phyloP scores from a whole-genome alignment of 805 yeast species.

The Lipomyces yamadae region DNA sequence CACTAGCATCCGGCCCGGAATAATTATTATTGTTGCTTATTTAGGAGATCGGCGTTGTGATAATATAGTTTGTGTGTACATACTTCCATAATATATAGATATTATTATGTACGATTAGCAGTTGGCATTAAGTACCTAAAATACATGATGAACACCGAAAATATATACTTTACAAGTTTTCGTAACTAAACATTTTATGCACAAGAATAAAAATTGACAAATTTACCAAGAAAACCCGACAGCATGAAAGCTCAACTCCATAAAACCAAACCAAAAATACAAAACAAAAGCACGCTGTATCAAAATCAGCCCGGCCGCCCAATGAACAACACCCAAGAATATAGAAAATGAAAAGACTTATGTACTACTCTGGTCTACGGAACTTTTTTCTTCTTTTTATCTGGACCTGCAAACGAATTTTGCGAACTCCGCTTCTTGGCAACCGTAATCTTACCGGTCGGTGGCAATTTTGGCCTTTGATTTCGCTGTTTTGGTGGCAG shows the following conservation, averaged over 20 bases:
- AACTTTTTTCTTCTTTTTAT: slow-evolving; percentile 21
- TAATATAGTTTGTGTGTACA: not conserved
- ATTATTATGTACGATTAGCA: not conserved
- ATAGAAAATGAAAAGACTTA: not conserved
- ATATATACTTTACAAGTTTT: slow-evolving; percentile 1
- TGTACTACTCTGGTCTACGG: not conserved
- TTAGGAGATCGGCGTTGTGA: not conserved
- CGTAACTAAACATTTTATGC: not conserved
- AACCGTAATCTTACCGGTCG: slow-evolving; percentile 80
- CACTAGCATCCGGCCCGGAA: not conserved
- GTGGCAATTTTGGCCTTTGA: slow-evolving; percentile 80
- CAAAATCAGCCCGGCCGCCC: not conserved
- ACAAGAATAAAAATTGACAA: not conserved
- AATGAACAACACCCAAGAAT: too few relatives aligned
- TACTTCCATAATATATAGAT: not conserved
- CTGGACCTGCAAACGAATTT: slow-evolving; percentile 50
- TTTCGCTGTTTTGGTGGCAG: slow-evolving; percentile 78
- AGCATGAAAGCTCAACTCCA: not conserved
- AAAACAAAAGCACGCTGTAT: slow-evolving; percentile 7
- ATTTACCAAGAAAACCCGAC: not conserved
- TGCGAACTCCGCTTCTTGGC: slow-evolving; percentile 66
- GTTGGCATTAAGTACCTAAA: slow-evolving; percentile 3
- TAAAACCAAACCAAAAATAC: slow-evolving; percentile 14
- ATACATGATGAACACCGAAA: not conserved
- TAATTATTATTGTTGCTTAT: not conserved